Evolutionary conservation across 176 grass and related monocot genomes (phyloP).

Genomic region (Carex littledalei): DNA sequence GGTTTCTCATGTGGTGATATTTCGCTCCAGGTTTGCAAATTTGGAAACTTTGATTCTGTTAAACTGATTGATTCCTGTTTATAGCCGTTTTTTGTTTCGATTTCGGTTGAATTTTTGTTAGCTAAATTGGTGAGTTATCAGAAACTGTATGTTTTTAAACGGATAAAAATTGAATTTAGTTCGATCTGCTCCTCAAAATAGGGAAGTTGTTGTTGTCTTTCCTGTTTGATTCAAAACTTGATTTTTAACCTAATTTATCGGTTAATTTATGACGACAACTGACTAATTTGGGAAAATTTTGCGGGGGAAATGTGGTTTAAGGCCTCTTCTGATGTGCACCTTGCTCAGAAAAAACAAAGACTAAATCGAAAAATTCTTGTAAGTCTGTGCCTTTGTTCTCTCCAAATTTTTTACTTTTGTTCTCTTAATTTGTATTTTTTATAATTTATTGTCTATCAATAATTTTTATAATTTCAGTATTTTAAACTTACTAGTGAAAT

Average conservation of each 20-base stretch:
- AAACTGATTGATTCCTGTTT: not conserved
- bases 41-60: constrained; percentile 2
- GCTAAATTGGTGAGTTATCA: not conserved
- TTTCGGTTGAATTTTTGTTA: not conserved
- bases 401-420: not conserved
- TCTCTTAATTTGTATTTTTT: not conserved
- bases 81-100: not conserved
- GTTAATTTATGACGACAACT: not conserved
- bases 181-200: constrained; percentile 13
- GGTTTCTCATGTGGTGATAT: not conserved
- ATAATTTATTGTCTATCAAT: not conserved
- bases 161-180: not conserved
- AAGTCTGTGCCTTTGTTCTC: not conserved
- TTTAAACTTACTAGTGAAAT: not conserved
- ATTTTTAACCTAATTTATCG: not conserved
- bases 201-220: not conserved
- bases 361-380: not conserved
- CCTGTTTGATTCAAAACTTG: not conserved
- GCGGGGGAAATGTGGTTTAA: not conserved
- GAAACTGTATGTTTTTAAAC: not conserved
- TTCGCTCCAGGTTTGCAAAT: not conserved
- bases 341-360: not conserved
- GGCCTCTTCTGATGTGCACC: not conserved
- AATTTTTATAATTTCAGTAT: not conserved
- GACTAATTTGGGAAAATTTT: not conserved